Percentiles rank a stretch among this genome's conserved stretches.
Evolutionary conservation across 2,329 filamentous ascomycete genomes (phyloP).

Genomic region (Lasiodiplodia hormozganensis): DNA sequence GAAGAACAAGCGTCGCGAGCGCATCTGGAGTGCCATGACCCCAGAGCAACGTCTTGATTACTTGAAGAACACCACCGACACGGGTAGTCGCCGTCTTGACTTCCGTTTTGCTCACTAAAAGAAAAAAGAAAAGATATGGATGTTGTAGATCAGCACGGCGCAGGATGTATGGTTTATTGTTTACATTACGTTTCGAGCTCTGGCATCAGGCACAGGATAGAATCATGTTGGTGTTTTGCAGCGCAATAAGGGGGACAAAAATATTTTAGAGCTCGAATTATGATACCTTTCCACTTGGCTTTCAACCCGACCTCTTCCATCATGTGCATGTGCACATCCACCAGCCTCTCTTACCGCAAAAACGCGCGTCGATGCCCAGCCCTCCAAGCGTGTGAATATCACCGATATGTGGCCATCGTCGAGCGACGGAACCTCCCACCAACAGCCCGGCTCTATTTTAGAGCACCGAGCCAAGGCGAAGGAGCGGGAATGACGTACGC

Average conservation of each 20-base stretch:
- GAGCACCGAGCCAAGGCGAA: not conserved
- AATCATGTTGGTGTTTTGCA: not conserved
- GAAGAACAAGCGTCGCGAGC: conserved; percentile 47
- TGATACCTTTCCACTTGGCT: not conserved
- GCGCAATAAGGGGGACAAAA: not conserved
- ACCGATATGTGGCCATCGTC: too few species aligned
- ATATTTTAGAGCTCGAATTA: not conserved
- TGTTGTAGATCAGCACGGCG: not conserved
- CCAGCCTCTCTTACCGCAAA: too few species aligned
- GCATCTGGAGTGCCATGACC: conserved; percentile 40
- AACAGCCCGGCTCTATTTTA: not conserved
- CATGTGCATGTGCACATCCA: too few species aligned
- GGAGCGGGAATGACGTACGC: not conserved
- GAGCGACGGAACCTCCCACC: not conserved
- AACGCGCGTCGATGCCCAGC: too few species aligned
- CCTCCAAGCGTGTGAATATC: too few species aligned
- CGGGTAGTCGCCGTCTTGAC: conserved; percentile 41
- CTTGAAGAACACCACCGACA: conserved; percentile 38
- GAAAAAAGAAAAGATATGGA: not conserved
- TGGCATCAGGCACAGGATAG: not conserved
- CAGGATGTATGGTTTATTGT: too few species aligned
- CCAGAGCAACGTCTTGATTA: conserved; percentile 38
- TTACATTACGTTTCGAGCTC: too few species aligned
- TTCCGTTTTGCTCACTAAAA: conserved; percentile 41
- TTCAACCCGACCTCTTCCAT: not conserved